Evolutionary conservation across 2,329 filamentous ascomycete genomes (phyloP).

Genomic region (Aspergillus pseudotamarii): DNA sequence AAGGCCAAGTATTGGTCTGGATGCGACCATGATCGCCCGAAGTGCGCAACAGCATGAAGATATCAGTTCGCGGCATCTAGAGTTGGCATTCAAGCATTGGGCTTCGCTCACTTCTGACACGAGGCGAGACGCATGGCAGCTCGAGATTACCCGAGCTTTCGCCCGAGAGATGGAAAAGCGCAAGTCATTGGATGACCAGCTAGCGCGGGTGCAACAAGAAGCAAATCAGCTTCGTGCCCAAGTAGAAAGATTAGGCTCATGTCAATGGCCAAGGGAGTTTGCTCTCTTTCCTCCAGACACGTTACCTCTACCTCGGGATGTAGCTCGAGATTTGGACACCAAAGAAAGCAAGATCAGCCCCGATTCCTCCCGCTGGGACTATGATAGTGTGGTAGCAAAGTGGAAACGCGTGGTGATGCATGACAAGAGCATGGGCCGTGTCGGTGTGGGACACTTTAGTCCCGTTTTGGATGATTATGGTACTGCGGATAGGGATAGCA

Average conservation of each 20-base stretch:
- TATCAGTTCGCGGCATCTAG: conserved; percentile 72
- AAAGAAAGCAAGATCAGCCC: conserved; percentile 39
- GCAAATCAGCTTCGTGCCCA: conserved; percentile 52
- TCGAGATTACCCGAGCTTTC: conserved; percentile 52
- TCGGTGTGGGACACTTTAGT: conserved; percentile 33
- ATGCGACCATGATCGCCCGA: conserved; percentile 44
- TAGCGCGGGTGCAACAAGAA: conserved; percentile 51
- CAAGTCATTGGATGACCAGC: conserved; percentile 45
- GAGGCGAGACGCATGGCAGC: conserved; percentile 51
- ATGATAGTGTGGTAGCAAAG: conserved; percentile 50
- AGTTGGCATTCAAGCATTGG: conserved; percentile 80
- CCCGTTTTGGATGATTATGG: conserved; percentile 21
- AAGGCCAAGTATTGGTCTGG: conserved; percentile 30
- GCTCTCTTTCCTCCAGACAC: conserved; percentile 51
- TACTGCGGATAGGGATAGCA: conserved; percentile 15
- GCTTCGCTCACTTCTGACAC: conserved; percentile 61
- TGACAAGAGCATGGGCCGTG: conserved; percentile 45
- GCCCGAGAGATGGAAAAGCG: conserved; percentile 49
- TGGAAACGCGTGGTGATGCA: conserved; percentile 53
- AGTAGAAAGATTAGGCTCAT: conserved; percentile 48
- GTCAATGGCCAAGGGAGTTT: conserved; percentile 54
- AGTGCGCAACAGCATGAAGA: conserved; percentile 65
- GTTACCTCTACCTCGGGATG: conserved; percentile 42
- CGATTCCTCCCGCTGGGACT: conserved; percentile 48
- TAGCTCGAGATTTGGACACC: conserved; percentile 41